These are phyloP conservation scores for Raffaelea ambrosiae DNA, from an alignment of 2,329 filamentous ascomycete species.

Conservation along the genomic window DNA sequence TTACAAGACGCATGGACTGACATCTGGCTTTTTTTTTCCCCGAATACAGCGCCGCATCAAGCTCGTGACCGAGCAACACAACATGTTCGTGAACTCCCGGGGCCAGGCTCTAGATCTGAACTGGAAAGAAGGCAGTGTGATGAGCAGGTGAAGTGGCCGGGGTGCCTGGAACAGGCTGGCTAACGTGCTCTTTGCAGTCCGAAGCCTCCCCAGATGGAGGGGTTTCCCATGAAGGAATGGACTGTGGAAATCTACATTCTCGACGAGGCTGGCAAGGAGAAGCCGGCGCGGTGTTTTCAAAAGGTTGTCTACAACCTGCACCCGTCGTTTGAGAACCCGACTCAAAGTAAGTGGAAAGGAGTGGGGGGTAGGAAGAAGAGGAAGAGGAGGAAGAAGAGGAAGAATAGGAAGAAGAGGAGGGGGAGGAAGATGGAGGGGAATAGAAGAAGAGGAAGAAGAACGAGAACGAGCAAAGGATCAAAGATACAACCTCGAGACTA, in stretches of 20 bases:
- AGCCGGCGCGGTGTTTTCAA: conserved; percentile 76
- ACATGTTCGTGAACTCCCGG: conserved; percentile 56
- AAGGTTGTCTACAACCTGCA: conserved; percentile 91
- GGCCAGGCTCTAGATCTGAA: not conserved
- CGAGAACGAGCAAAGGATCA: not conserved
- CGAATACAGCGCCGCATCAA: conserved; percentile 73
- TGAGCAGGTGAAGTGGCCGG: too few species aligned
- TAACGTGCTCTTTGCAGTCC: conserved; percentile 42
- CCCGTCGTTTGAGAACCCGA: conserved; percentile 81
- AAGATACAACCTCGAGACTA: too few species aligned
- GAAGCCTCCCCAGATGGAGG: conserved; percentile 72
- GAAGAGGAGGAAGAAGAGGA: too few species aligned
- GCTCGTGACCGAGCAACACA: conserved; percentile 84
- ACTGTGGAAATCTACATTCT: conserved; percentile 77
- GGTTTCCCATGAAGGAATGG: conserved; percentile 91
- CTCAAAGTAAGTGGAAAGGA: conserved; percentile 59
- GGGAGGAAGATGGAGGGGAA: not conserved
- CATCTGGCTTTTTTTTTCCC: not conserved
- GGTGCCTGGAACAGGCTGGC: too few species aligned
- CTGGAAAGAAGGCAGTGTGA: too few species aligned
- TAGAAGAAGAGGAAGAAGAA: not conserved
- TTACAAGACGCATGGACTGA: too few species aligned
- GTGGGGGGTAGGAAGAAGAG: too few species aligned
- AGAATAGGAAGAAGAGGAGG: not conserved
- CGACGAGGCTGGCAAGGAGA: conserved; percentile 77